A percentile compares a stretch with the other conserved stretches of the same genome.
Conservation (phyloP, 78 protist species). For the Capsaspora owczarzaki region DNA sequence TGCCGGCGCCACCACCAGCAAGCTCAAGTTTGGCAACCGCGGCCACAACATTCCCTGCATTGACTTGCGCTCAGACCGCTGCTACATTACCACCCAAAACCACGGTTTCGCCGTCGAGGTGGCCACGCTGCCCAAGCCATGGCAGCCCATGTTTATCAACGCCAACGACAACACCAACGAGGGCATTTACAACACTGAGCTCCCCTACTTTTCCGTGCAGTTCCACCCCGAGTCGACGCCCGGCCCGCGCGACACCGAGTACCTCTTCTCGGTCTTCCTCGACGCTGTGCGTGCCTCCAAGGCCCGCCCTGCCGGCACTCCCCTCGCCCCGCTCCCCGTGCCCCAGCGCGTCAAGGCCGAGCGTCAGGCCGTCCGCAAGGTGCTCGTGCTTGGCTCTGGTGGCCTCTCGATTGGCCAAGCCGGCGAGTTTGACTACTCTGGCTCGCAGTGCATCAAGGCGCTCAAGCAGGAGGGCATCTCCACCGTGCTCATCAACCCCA, state of each 20-base stretch:
- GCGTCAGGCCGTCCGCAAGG: slow-evolving; percentile 5
- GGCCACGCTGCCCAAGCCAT: slow-evolving; percentile 69
- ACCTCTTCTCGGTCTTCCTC: slow-evolving; percentile 82
- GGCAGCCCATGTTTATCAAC: slow-evolving; percentile 81
- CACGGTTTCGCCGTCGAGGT: slow-evolving; percentile 80
- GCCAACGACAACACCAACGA: slow-evolving; percentile 95
- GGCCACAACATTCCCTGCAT: slow-evolving; percentile 92
- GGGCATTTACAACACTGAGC: slow-evolving; percentile 75
- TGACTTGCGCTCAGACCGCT: slow-evolving; percentile 50
- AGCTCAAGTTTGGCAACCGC: slow-evolving; percentile 91
- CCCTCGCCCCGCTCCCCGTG: slow-evolving; percentile 10
- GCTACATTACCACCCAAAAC: slow-evolving; percentile 84
- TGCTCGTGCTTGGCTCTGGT: slow-evolving; percentile 87
- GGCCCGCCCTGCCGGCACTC: neutral
- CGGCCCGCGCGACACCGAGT: slow-evolving; percentile 93
- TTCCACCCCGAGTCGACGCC: slow-evolving; percentile 96
- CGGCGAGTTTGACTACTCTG: slow-evolving; percentile 98
- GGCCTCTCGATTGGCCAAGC: slow-evolving; percentile 97
- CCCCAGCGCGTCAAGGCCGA: neutral
- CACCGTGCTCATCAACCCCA: slow-evolving; percentile 92
- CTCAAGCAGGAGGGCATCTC: slow-evolving; percentile 86
- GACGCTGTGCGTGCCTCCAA: neutral
- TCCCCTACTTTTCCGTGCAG: slow-evolving; percentile 87
- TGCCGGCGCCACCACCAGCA: slow-evolving; percentile 81
- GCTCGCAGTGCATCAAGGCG: slow-evolving; percentile 77